Base-by-base conservation (phyloP, 1,284 basidiomycete species). In the Heliocybe sulcata region DNA sequence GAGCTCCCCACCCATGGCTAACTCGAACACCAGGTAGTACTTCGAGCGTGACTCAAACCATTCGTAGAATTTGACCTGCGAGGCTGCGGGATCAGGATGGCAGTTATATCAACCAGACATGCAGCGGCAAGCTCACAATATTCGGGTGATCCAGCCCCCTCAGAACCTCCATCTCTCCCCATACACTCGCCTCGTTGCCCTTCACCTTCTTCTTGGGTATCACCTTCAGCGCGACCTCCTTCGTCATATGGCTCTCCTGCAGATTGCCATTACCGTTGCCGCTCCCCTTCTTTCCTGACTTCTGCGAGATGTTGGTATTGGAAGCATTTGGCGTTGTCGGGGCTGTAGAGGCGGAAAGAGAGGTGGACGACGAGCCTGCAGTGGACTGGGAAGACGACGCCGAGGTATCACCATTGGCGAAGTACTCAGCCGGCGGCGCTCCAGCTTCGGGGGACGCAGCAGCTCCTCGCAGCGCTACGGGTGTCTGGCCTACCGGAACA, bases 141-240 rank as follows among this genome's bases (percentile, higher is more conserved):
- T 96, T 93, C 0, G 88, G 85, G 67, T 96, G 92, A 65, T 94
- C 81, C 48, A 97, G 74, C 0, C 87, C 91, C 63, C 87, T 87
- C 56, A 98, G 71, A 1, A 97, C 89, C 52, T 92, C 83, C 84
- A 96, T 94, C 73, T 98, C 94, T 45, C 83, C 79, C 85, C 90
- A 92, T 0, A 95, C 92, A 57, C 82, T 85, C 52, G 75, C 81
- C 68, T 91, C 89, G 61, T 92, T 92, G 11, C 88, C 92, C 69
- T 91, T 94, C 60, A 95, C 90, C 64, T 90, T 90, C 72, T 94
- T 94, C 78, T 94, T 94, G 10, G 88, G 78, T 52, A 96, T 94
- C 58, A 94, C 81, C 72, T 94, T 94, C 53, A 94, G 71, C 16
- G 93, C 93, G 2, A 95, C 92, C 3, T 92, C 87, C 63, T 87